phyloP scores from a whole-genome alignment of 2,329 filamentous ascomycete genomes.

The Claviceps arundinis region DNA sequence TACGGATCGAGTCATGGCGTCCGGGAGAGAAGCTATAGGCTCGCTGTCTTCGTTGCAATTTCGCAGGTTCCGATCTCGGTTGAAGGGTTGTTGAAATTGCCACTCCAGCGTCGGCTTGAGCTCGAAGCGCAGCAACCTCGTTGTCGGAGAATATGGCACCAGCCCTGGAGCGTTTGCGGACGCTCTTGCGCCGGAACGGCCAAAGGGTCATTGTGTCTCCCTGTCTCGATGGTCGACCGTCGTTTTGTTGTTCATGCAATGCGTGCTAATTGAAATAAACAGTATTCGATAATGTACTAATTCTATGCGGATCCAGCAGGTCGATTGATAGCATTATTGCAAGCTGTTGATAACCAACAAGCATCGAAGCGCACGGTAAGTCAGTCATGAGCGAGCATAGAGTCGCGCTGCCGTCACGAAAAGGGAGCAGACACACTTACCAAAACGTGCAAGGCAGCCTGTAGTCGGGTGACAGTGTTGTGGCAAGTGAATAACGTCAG shows the following conservation, averaged over 20 bases:
- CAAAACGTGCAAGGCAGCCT: not conserved
- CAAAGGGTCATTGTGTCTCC: conserved; percentile 55
- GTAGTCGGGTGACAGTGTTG: not conserved
- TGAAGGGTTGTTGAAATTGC: conserved; percentile 19
- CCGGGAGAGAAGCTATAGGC: conserved; percentile 51
- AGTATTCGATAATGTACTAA: not conserved
- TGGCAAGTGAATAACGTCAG: not conserved
- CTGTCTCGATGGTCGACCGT: not conserved
- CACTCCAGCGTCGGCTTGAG: conserved; percentile 19
- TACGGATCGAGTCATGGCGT: conserved; percentile 38
- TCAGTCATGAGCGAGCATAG: not conserved
- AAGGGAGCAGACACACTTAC: not conserved
- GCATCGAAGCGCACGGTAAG: conserved; percentile 1
- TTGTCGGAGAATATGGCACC: conserved; percentile 41
- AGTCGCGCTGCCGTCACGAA: not conserved
- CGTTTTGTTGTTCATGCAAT: not conserved
- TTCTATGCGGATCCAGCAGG: conserved; percentile 1
- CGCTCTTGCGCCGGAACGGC: conserved; percentile 67
- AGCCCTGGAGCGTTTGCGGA: conserved; percentile 43
- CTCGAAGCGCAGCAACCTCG: conserved; percentile 28
- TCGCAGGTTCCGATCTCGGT: conserved; percentile 32
- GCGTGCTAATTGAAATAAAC: conserved; percentile 1
- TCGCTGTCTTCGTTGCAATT: conserved; percentile 33
- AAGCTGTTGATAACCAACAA: not conserved
- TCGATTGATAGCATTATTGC: conserved; percentile 6